A percentile compares a stretch with the other conserved stretches of the same genome.
These are phyloP conservation scores for Artemisia tridentata DNA, from an alignment of 129 eudicot genomes.

Conservation along the genomic window DNA sequence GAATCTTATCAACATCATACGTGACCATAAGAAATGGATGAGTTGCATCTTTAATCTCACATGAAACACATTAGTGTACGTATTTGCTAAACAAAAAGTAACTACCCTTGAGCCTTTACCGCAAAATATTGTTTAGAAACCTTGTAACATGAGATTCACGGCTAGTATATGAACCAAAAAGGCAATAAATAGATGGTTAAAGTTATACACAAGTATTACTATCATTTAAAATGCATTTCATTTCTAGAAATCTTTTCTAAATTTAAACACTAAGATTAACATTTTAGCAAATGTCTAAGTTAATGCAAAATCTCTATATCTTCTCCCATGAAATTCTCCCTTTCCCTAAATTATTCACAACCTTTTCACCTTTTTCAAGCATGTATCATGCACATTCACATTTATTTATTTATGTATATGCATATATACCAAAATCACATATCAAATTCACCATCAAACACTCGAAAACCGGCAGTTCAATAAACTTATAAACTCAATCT, in stretches of 20 bases:
- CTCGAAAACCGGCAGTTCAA: too few relatives aligned
- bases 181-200: background rate
- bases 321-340: constrained; percentile 22
- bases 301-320: constrained; percentile 1
- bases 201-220: background rate
- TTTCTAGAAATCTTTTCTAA: background rate
- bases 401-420: background rate
- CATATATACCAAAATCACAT: background rate
- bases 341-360: constrained; percentile 17
- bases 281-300: background rate
- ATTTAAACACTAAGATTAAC: background rate
- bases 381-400: constrained; percentile 10
- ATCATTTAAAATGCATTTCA: background rate
- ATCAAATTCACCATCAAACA: constrained; percentile 3
- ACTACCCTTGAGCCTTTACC: background rate
- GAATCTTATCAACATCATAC: too few relatives aligned
- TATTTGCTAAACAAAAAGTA: background rate
- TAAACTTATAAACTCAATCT: too few relatives aligned
- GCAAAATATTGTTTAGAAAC: background rate
- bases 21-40: background rate
- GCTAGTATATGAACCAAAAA: background rate
- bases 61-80: background rate
- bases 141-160: constrained; percentile 22
- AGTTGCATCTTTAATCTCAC: background rate
- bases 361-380: constrained; percentile 24